Conservation (phyloP, 2,329 filamentous ascomycete species). For the Scorias spongiosa region DNA sequence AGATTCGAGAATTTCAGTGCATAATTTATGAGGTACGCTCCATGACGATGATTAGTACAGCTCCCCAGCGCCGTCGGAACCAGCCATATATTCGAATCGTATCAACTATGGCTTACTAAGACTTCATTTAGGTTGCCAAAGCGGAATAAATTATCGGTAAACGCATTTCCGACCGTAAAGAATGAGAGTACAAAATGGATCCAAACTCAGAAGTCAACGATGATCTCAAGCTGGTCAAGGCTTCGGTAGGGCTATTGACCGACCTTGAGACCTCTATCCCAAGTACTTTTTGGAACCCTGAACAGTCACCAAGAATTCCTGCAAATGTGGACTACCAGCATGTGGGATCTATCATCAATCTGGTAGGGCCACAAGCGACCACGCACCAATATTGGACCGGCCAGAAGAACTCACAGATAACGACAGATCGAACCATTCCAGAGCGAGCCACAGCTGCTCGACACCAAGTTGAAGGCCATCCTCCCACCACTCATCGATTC, state of each 20-base stretch:
- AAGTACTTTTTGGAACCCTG: conserved; percentile 23
- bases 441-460: conserved; percentile 85
- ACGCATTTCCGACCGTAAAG: no score
- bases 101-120: no score
- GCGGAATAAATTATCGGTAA: no score
- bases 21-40: no score
- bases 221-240: conserved; percentile 29
- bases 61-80: no score
- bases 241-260: conserved; percentile 21
- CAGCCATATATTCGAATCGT: no score
- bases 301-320: conserved; percentile 17
- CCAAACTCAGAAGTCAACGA: conserved; percentile 24
- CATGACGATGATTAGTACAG: no score
- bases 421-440: conserved; percentile 71
- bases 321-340: conserved; percentile 24
- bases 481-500: conserved; percentile 60
- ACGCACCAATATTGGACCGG: no score
- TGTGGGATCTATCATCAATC: conserved; percentile 23
- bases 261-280: conserved; percentile 29
- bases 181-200: not conserved
- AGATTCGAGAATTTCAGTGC: no score
- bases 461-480: conserved; percentile 63
- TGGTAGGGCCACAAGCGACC: conserved; percentile 11
- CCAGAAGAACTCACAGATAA: conserved; percentile 7
- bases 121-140: no score